A percentile compares a stretch with the other conserved stretches of the same genome.
Evolutionary conservation across 495 filamentous ascomycete species (phyloP).

Genomic region (Hypoxylon lienhwacheense): DNA sequence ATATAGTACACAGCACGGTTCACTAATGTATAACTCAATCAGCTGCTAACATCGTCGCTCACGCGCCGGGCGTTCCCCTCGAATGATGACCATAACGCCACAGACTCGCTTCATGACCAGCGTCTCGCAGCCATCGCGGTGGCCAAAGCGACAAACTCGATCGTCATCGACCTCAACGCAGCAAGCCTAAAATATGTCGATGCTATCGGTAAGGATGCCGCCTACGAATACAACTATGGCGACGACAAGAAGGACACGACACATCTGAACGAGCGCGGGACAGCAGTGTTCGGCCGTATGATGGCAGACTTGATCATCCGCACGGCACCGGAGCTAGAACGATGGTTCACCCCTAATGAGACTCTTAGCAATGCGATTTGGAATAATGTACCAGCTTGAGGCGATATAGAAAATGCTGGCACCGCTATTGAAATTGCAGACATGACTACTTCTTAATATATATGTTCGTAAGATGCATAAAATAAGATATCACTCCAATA

Average conservation of each 20-base stretch:
- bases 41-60: conserved; percentile 47
- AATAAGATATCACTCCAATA: neutral
- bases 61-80: conserved; percentile 46
- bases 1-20: neutral
- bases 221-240: conserved; percentile 46
- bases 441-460: too few species aligned
- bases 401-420: neutral
- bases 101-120: conserved; percentile 46
- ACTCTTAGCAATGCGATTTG: conserved; percentile 39
- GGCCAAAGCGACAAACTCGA: conserved; percentile 31
- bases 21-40: conserved; percentile 5
- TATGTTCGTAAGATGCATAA: neutral
- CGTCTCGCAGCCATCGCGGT: conserved; percentile 45
- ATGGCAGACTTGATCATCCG: conserved; percentile 45
- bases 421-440: conserved; percentile 2
- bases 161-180: conserved; percentile 50
- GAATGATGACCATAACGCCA: conserved; percentile 38
- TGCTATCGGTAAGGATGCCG: conserved; percentile 46
- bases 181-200: conserved; percentile 49
- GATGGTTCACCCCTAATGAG: conserved; percentile 35
- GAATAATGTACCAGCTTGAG: conserved; percentile 38
- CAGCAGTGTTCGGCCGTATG: conserved; percentile 52
- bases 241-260: conserved; percentile 44
- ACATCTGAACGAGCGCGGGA: conserved; percentile 50
- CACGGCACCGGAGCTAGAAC: conserved; percentile 25